Base-by-base conservation (phyloP, 1,284 basidiomycete genomes). In the Ustilago esculenta region DNA sequence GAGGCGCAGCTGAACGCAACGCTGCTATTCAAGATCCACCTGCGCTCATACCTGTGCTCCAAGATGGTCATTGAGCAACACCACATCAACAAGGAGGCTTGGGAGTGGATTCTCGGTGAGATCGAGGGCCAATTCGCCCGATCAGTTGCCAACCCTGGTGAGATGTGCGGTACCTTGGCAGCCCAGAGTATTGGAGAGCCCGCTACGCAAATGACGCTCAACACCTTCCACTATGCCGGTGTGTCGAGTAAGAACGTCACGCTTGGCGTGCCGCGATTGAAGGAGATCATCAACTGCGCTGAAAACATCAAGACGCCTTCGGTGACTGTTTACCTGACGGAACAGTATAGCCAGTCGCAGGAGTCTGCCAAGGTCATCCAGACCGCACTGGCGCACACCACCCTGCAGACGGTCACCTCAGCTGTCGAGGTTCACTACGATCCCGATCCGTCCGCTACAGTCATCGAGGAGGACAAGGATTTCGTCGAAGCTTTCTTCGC, bases 401-500 rank as follows among this genome's bases (percentile, higher is more conserved):
- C 94, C 0, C 86, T 99, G 21, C 90, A 93, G 47, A 98, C 95
- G 1, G 89, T 98, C 70, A 98, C 95, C 0, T 90, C 92, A 4
- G 92, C 92, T 1, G 93, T 97, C 23, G 94, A 98, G 83, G 98
- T 98, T 73, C 95, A 94, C 88, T 98, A 98, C 81, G 96, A 98
- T 81, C 96, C 96, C 0, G 90, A 97, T 77, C 91, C 93, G 21
- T 89, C 87, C 17, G 88, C 90, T 0, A 98, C 96, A 10, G 90
- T 94, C 79, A 97, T 99, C 81, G 93, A 96, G 73, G 95, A 98
- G 79, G 96, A 99, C 83, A 85, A 88, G 44, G 89, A 95, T 49
- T 98, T 99, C 81, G 95, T 99, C 50, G 93, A 98, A 77, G 94
- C 94, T 0, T 98, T 98, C 91, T 99, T 98, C 82, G 94, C 94